A percentile compares a stretch with the other conserved stretches of the same genome.
Evolutionary conservation across 2,329 filamentous ascomycete species (phyloP).

Genomic region (Alternaria gansuensis): DNA sequence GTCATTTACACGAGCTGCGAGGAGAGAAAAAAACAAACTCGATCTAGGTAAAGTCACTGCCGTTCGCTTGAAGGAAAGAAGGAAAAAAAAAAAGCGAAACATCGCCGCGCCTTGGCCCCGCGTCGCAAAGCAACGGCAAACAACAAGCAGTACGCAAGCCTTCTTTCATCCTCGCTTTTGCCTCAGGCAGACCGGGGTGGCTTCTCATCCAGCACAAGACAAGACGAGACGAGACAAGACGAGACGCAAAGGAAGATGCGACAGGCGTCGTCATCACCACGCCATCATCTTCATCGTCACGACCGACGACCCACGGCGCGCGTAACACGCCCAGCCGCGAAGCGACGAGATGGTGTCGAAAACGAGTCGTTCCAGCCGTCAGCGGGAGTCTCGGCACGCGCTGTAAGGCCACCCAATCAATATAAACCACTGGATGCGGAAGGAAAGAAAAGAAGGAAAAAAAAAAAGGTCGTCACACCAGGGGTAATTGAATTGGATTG

Average conservation of each 20-base stretch:
- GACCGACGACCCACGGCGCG: background rate
- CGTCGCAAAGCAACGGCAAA: conserved; percentile 3
- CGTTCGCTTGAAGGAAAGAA: background rate
- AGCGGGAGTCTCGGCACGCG: background rate
- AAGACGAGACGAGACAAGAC: background rate
- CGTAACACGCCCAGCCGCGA: background rate
- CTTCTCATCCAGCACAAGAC: background rate
- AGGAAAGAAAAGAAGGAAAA: no score
- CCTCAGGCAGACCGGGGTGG: background rate
- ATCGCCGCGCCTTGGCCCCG: conserved; percentile 3
- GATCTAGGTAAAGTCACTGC: background rate
- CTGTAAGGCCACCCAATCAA: conserved; percentile 2
- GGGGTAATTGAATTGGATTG: no score
- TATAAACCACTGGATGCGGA: background rate
- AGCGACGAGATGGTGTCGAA: background rate
- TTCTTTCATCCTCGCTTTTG: background rate
- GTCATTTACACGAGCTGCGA: background rate
- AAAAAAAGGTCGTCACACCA: no score
- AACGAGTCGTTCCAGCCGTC: background rate
- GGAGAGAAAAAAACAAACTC: background rate
- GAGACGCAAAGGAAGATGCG: background rate
- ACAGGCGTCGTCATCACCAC: conserved; percentile 1
- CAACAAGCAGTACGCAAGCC: conserved; percentile 3
- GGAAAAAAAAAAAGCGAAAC: background rate
- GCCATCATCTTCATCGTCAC: background rate